A percentile compares a stretch with the other conserved stretches of the same genome.
Conservation (phyloP, 1,284 basidiomycete genomes). For the Ceratobasidium sp. region DNA sequence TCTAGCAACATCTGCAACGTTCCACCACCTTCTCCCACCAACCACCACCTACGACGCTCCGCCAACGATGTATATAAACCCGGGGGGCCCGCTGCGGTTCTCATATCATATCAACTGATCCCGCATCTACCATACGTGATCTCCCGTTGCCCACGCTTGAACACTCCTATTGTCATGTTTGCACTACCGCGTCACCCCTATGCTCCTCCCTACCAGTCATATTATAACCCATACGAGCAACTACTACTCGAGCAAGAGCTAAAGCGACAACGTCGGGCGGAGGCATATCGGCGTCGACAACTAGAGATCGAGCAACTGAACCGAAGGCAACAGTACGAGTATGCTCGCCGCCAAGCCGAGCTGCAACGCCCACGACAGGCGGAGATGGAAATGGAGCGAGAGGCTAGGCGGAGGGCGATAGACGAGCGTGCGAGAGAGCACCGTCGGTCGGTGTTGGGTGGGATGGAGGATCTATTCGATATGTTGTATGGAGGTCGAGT, state of each 20-base stretch:
- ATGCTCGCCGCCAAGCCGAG: constrained; percentile 42
- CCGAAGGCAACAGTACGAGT: constrained; percentile 32
- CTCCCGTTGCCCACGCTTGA: neutral
- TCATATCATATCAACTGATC: neutral
- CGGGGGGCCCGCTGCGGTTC: too few species aligned
- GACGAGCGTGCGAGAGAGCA: neutral
- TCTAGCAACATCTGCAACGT: neutral
- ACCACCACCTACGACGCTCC: neutral
- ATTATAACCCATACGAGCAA: constrained; percentile 33
- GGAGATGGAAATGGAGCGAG: neutral
- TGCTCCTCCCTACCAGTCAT: neutral
- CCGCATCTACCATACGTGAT: neutral
- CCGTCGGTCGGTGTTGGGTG: neutral
- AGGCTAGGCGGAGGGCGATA: neutral
- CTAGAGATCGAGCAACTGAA: constrained; percentile 37
- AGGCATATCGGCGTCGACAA: constrained; percentile 30
- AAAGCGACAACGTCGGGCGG: constrained; percentile 11
- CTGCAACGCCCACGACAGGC: constrained; percentile 14
- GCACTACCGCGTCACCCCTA: constrained; percentile 26
- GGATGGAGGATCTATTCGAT: neutral
- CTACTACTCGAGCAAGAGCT: constrained; percentile 25
- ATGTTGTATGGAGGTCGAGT: constrained; percentile 6
- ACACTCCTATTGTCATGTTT: constrained; percentile 9
- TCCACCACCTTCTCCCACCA: neutral
- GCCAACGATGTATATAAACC: constrained; percentile 15